phyloP scores from a whole-genome alignment of 2,329 filamentous ascomycete species.

The Chaetomium globosum region DNA sequence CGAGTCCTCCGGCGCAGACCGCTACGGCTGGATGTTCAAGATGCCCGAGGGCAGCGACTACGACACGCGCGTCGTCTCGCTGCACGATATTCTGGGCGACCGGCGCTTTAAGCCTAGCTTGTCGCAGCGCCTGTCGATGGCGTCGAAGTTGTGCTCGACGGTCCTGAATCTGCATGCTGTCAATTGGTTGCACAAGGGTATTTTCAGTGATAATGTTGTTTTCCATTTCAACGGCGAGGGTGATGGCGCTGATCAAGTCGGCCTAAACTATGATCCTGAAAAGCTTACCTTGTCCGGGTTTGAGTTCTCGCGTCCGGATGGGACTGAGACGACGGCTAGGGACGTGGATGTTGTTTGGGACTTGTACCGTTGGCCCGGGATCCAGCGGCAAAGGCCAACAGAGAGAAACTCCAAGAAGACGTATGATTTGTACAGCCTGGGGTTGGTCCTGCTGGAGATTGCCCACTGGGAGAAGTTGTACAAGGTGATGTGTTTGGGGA shows the following conservation, averaged over 20 bases:
- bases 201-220: slow-evolving; percentile 53
- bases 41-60: slow-evolving; percentile 29
- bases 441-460: slow-evolving; percentile 54
- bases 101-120: slow-evolving; percentile 26
- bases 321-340: slow-evolving; percentile 31
- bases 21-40: slow-evolving; percentile 35
- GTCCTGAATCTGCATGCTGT: slow-evolving; percentile 51
- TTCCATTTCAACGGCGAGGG: slow-evolving; percentile 47
- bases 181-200: slow-evolving; percentile 58
- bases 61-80: slow-evolving; percentile 27
- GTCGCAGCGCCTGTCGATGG: slow-evolving; percentile 32
- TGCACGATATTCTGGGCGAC: slow-evolving; percentile 31
- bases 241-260: slow-evolving; percentile 27
- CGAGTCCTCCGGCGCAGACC: slow-evolving; percentile 21
- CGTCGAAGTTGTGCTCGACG: slow-evolving; percentile 32
- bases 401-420: slow-evolving; percentile 37
- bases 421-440: slow-evolving; percentile 55
- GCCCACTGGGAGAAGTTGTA: slow-evolving; percentile 53
- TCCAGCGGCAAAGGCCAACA: slow-evolving; percentile 34
- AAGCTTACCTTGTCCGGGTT: slow-evolving; percentile 52
- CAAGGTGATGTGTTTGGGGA: slow-evolving; percentile 39
- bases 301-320: slow-evolving; percentile 51
- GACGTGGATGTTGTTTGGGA: slow-evolving; percentile 34
- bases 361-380: slow-evolving; percentile 36
- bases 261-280: slow-evolving; percentile 25